Evolutionary conservation across 352 stramenopile species (phyloP).

Genomic region (Globisporangium echinulatum): DNA sequence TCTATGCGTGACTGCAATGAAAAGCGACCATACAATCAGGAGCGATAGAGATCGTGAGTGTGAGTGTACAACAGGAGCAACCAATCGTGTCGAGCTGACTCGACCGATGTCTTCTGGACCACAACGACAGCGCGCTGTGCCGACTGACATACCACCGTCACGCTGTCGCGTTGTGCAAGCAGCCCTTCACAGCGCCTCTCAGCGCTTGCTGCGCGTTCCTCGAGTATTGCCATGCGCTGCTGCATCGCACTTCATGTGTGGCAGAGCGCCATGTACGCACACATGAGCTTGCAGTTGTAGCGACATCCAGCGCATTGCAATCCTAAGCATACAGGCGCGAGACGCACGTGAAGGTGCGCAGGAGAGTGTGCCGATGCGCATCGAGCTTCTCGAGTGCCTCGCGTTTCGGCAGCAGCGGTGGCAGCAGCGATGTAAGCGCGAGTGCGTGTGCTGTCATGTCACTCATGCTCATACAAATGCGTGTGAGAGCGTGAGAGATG

Average conservation of each 20-base stretch:
- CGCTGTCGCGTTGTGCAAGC: too few species aligned
- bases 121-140: not conserved
- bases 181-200: not conserved
- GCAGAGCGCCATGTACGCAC: too few species aligned
- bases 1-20: too few species aligned
- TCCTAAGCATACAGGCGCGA: not conserved
- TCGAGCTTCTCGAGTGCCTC: constrained; percentile 8
- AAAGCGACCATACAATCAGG: too few species aligned
- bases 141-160: not conserved
- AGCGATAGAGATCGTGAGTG: too few species aligned
- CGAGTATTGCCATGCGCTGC: not conserved
- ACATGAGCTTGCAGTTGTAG: too few species aligned
- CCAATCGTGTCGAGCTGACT: too few species aligned
- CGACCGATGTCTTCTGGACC: too few species aligned
- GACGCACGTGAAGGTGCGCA: constrained; percentile 3
- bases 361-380: constrained; percentile 3
- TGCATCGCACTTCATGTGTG: not conserved
- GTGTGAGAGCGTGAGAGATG: too few species aligned
- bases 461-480: too few species aligned
- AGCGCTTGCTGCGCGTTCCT: constrained; percentile 2
- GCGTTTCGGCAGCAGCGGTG: not conserved
- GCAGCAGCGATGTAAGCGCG: too few species aligned
- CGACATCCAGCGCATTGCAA: not conserved
- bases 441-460: not conserved
- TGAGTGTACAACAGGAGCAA: too few species aligned